phyloP scores from a whole-genome alignment of 257 asterid species.

The Primulina huaijiensis region DNA sequence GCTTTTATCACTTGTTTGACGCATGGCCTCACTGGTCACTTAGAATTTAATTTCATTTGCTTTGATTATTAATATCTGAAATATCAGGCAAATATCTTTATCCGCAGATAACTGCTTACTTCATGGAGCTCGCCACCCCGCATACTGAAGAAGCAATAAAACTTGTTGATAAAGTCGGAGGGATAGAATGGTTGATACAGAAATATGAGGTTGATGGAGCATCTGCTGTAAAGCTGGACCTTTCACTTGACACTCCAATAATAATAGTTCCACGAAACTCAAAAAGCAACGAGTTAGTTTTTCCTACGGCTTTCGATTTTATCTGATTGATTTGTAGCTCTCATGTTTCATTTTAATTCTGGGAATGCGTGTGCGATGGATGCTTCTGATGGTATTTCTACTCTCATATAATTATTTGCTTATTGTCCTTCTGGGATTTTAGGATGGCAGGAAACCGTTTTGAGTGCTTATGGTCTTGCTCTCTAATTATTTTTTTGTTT shows the following conservation, averaged over 20 bases:
- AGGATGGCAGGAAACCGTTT: conserved; percentile 4
- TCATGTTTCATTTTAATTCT: conserved; percentile 14
- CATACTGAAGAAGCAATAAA: conserved; percentile 92
- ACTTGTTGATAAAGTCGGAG: conserved; percentile 97
- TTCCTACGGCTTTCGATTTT: conserved; percentile 19
- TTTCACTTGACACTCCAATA: conserved; percentile 85
- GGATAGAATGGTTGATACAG: conserved; percentile 96
- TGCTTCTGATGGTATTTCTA: conserved; percentile 11
- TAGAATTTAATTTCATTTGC: neutral
- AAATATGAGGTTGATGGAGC: conserved; percentile 98
- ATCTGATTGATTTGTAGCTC: conserved; percentile 20
- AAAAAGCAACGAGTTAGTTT: conserved; percentile 84
- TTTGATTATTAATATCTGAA: conserved; percentile 21
- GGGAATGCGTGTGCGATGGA: conserved; percentile 15
- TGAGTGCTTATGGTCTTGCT: conserved; percentile 2
- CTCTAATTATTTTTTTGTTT: neutral
- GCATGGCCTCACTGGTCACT: neutral
- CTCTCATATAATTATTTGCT: conserved; percentile 10
- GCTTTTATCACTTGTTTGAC: neutral
- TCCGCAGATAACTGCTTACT: conserved; percentile 82
- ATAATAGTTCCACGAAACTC: conserved; percentile 91
- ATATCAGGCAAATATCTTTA: conserved; percentile 23
- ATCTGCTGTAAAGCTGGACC: conserved; percentile 90
- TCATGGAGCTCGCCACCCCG: conserved; percentile 98
- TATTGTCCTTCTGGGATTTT: neutral